Evolutionary conservation across 805 yeast genomes (phyloP).

Genomic region (Candida lessepsii): DNA sequence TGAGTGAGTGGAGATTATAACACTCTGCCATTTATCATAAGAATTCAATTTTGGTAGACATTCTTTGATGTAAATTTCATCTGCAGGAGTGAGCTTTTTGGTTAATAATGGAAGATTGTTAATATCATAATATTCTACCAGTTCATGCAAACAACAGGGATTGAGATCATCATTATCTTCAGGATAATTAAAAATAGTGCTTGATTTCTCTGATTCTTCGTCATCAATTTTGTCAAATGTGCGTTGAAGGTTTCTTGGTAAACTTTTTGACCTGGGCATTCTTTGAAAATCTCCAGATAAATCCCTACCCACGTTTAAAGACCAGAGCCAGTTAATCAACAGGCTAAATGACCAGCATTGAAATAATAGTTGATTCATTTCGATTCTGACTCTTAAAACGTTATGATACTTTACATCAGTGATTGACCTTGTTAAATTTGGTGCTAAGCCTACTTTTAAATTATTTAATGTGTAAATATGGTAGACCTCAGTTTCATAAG

Average conservation of each 20-base stretch:
- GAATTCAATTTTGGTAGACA: conserved; percentile 40
- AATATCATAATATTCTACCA: background rate
- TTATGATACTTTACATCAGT: conserved; percentile 31
- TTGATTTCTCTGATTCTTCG: background rate
- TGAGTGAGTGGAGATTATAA: conserved; percentile 18
- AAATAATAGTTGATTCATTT: conserved; percentile 35
- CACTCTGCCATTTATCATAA: conserved; percentile 34
- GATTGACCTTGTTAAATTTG: conserved; percentile 24
- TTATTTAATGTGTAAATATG: conserved; percentile 31
- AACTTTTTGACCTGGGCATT: conserved; percentile 24
- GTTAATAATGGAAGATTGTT: background rate
- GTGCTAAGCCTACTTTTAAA: conserved; percentile 36
- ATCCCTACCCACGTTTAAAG: conserved; percentile 34
- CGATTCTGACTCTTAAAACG: conserved; percentile 37
- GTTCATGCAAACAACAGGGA: background rate
- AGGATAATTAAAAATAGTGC: too few relatives aligned
- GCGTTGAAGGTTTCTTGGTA: conserved; percentile 8
- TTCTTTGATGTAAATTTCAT: conserved; percentile 36
- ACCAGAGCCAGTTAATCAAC: conserved; percentile 39
- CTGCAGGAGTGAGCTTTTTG: conserved; percentile 12
- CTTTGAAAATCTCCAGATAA: conserved; percentile 24
- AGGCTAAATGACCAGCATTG: conserved; percentile 44
- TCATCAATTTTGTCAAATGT: background rate
- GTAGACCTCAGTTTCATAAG: conserved; percentile 24
- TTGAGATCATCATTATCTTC: conserved; percentile 1